A percentile compares a stretch with the other conserved stretches of the same genome.
Conservation (phyloP, 2,329 filamentous ascomycete genomes). For the Epichloe amarillans region DNA sequence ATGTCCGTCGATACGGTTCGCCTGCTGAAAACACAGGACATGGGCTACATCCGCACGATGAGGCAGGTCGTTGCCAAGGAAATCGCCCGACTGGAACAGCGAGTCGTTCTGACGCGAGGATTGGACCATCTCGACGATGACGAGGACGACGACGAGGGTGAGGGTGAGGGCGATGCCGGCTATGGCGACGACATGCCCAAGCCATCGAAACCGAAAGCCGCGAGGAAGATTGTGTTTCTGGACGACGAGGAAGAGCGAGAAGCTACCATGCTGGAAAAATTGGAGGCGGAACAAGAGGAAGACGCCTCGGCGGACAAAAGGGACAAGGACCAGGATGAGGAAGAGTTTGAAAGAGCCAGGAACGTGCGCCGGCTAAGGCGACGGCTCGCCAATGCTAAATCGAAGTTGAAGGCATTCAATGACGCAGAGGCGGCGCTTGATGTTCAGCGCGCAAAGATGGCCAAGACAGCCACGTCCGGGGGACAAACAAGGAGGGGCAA, state of each 20-base stretch:
- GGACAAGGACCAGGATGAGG: conserved; percentile 15
- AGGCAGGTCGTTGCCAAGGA: conserved; percentile 47
- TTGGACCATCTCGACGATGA: conserved; percentile 24
- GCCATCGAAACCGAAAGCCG: conserved; percentile 15
- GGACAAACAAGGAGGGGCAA: conserved; percentile 46
- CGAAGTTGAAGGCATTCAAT: conserved; percentile 41
- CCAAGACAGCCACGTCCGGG: conserved; percentile 48
- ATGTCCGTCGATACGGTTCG: conserved; percentile 45
- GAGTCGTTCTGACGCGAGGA: conserved; percentile 30
- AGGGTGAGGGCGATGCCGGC: conserved; percentile 16
- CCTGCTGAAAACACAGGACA: conserved; percentile 55
- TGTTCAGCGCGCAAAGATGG: conserved; percentile 48
- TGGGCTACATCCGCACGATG: conserved; percentile 51
- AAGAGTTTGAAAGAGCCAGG: conserved; percentile 27
- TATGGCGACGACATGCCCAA: conserved; percentile 19
- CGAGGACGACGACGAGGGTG: conserved; percentile 18
- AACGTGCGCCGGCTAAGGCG: conserved; percentile 30
- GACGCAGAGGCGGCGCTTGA: conserved; percentile 44
- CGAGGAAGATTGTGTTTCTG: conserved; percentile 41
- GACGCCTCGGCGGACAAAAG: conserved; percentile 6
- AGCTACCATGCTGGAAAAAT: conserved; percentile 16
- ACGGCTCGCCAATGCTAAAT: conserved; percentile 35
- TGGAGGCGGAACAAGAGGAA: conserved; percentile 18
- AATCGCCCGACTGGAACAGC: conserved; percentile 39
- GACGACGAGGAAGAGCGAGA: conserved; percentile 26